These are phyloP conservation scores for Prunus salicina DNA, from an alignment of 306 rosid genomes.

Conservation along the genomic window DNA sequence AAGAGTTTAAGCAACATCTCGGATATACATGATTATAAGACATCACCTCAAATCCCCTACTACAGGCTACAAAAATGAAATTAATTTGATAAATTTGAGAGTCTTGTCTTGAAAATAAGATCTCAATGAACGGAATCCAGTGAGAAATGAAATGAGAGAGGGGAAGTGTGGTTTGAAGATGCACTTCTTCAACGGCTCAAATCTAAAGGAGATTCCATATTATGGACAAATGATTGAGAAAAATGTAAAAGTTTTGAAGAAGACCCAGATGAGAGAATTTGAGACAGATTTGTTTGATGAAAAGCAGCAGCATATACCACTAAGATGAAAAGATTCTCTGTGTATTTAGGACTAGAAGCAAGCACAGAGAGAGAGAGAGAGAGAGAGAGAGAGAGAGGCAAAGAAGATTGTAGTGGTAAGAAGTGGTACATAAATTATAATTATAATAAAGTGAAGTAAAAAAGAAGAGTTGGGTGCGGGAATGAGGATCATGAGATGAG, in stretches of 20 bases:
- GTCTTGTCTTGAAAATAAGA: not conserved
- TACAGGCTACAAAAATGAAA: not conserved
- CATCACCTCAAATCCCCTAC: slow-evolving; percentile 29
- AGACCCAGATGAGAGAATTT: slow-evolving; percentile 5
- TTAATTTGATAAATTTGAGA: too few relatives aligned
- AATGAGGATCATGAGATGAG: too few relatives aligned
- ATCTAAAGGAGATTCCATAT: not conserved
- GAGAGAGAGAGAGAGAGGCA: not conserved
- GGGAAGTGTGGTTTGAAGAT: too few relatives aligned
- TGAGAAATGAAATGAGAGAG: too few relatives aligned
- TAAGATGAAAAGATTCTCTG: not conserved
- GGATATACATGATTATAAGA: slow-evolving; percentile 31
- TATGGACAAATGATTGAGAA: not conserved
- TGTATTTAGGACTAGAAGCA: not conserved
- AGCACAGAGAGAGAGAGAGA: too few relatives aligned
- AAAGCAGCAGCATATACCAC: not conserved
- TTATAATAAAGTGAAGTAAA: too few relatives aligned
- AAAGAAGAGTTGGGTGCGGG: not conserved
- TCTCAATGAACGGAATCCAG: not conserved
- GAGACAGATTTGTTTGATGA: not conserved
- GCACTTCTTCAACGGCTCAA: too few relatives aligned
- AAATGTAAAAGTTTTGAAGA: not conserved
- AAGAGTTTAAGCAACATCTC: slow-evolving; percentile 15
- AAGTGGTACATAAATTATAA: not conserved
- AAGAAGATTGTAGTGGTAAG: not conserved